Evolutionary conservation across 148 eudicot species (phyloP), one percentile per base, ranked within the genome.

Genomic region (Heliamphora exappendiculata): DNA sequence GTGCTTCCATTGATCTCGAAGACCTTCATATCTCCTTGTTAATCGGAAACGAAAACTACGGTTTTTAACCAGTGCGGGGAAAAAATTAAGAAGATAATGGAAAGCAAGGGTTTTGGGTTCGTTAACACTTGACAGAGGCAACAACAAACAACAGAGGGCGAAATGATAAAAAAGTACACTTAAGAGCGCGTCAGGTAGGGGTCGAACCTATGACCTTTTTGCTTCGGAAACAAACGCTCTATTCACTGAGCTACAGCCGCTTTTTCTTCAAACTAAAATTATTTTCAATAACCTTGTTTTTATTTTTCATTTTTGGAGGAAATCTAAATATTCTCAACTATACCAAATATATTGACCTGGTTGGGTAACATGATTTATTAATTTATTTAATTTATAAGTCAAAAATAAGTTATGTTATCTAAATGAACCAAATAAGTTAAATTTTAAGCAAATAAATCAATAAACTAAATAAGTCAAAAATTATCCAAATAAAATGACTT

Each of bases 1-100:
- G 85, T 86, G 81, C 55, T 79, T 66, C 81, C 87, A 53, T 79
- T 85, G 73, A 92, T 29, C n/a, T 88, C 78, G 67, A 88, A 90
- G 36, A 76, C 82, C 89, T 92, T 87, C 97, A 92, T 92, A 7
- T 49, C 7, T 62, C 85, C 58, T 26, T 4, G n/a, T 2, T 17
- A 34, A 36, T 16, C 39, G 70, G 45, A 53, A 45, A 70, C 24
- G 37, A 31, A 31, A 31, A 37, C 39, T 16, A 62, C 20, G 66
- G 66, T 31, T 62, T 62, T 29, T 20, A 62, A 62, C 13, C 31
- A 4, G n/a, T 5, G 66, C 66, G 36, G 6, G 36, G 6, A 28
- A 29, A 28, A 59, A 12, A 12, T 12, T 12, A 28, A 31, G n/a
- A n/a, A 4, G 8, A 44, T 12, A 16, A 47, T 34, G 37, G 14